phyloP scores from a whole-genome alignment of 2,329 filamentous ascomycete genomes.

The Elsinoe ampelina region DNA sequence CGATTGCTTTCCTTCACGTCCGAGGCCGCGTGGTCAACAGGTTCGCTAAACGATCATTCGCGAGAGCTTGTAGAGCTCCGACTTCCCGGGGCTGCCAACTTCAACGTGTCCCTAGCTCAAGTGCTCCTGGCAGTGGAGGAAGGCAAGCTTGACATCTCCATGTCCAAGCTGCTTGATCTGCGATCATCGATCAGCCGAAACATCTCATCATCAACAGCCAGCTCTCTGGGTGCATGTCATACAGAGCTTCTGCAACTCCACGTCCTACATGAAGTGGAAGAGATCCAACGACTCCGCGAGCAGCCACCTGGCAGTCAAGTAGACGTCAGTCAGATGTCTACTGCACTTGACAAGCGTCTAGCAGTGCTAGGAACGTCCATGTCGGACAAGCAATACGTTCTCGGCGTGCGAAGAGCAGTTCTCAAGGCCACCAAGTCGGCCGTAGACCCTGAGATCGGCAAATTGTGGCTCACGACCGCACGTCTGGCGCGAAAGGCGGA shows the following conservation, averaged over 20 bases:
- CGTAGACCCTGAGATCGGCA: conserved; percentile 60
- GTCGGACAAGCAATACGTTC: conserved; percentile 84
- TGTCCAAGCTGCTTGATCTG: conserved; percentile 25
- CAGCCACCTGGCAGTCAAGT: conserved; percentile 10
- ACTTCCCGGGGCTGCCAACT: conserved; percentile 39
- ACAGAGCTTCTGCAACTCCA: conserved; percentile 80
- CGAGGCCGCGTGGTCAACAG: conserved; percentile 86
- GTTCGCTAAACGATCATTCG: conserved; percentile 67
- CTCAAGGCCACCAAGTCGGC: conserved; percentile 63
- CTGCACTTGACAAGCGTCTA: conserved; percentile 61
- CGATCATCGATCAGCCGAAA: conserved; percentile 76
- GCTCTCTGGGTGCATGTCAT: conserved; percentile 75
- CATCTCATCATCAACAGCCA: conserved; percentile 66
- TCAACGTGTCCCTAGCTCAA: conserved; percentile 7
- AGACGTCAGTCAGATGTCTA: not conserved
- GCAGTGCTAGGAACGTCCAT: conserved; percentile 82
- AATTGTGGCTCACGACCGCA: conserved; percentile 76
- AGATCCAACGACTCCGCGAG: conserved; percentile 47
- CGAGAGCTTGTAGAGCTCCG: conserved; percentile 41
- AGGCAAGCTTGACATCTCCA: conserved; percentile 34
- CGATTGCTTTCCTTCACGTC: conserved; percentile 71
- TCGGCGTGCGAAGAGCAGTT: conserved; percentile 74
- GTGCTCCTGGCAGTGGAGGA: conserved; percentile 19
- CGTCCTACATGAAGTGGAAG: conserved; percentile 76
- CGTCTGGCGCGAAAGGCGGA: conserved; percentile 78